A percentile compares a stretch with the other conserved stretches of the same genome.
Conservation (phyloP, 371 early-diverging fungal species). For the Mucor saturninus region DNA sequence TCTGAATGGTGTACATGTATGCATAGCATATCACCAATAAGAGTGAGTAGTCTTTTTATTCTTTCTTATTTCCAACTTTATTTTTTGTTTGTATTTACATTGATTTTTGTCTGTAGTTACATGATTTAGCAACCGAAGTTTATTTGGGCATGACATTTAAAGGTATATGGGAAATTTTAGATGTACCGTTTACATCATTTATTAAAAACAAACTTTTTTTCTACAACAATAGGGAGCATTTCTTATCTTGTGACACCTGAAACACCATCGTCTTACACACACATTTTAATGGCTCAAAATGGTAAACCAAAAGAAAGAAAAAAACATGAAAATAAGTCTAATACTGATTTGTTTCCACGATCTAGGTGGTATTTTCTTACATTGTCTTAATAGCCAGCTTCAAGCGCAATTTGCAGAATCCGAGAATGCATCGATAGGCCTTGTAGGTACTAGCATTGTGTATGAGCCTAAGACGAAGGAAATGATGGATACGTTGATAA, state of each 20-base stretch:
- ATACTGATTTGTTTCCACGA: neutral
- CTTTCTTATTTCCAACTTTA: too few relatives aligned
- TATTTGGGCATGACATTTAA: conserved; percentile 35
- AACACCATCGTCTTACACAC: conserved; percentile 28
- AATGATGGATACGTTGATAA: conserved; percentile 23
- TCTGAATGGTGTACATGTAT: conserved; percentile 42
- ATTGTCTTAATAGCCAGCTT: conserved; percentile 27
- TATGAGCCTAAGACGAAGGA: conserved; percentile 16
- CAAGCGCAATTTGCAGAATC: conserved; percentile 21
- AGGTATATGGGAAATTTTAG: conserved; percentile 15
- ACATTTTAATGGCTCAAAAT: conserved; percentile 37
- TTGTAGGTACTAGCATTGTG: neutral
- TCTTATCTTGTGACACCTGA: conserved; percentile 38
- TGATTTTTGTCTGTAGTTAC: conserved; percentile 5
- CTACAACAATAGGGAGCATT: conserved; percentile 26
- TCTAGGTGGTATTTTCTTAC: conserved; percentile 28
- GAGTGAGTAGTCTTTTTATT: conserved; percentile 16
- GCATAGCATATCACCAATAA: conserved; percentile 34
- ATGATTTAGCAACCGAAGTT: conserved; percentile 33
- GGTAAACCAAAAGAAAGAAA: conserved; percentile 17
- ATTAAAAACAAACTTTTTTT: neutral
- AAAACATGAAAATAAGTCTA: neutral
- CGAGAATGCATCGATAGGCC: conserved; percentile 2
- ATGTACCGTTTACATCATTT: neutral
- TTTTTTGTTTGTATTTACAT: neutral